Evolutionary conservation across 177 flowering plant species (phyloP).

Genomic region (Telopea speciosissima): DNA sequence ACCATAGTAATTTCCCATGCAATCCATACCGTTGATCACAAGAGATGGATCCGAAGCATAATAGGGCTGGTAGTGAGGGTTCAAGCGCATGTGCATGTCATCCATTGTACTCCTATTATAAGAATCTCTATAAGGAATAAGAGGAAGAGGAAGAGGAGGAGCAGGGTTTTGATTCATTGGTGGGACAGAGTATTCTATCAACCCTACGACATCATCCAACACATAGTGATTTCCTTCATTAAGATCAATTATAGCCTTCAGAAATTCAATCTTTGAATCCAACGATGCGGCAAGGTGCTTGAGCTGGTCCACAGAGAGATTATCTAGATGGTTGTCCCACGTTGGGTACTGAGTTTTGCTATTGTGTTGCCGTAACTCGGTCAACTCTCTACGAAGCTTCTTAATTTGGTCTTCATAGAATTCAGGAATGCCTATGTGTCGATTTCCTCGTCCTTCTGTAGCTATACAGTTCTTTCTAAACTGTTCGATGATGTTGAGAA

Average conservation of each 20-base stretch:
- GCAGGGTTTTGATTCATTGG: no score
- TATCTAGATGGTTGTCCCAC: conserved; percentile 16
- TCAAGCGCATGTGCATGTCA: no score
- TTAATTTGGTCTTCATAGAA: conserved; percentile 4
- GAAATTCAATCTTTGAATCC: conserved; percentile 3
- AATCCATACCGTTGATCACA: no score
- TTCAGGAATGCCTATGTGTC: background rate
- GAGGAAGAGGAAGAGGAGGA: no score
- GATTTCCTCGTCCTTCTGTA: background rate
- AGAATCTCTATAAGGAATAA: no score
- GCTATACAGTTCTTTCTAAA: background rate
- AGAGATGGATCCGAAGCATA: no score
- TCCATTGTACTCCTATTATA: no score
- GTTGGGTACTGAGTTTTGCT: background rate
- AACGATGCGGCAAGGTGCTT: background rate
- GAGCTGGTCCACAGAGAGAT: conserved; percentile 3
- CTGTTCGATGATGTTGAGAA: conserved; percentile 9
- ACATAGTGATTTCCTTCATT: background rate
- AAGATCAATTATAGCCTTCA: background rate
- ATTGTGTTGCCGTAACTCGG: conserved; percentile 3
- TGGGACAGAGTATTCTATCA: background rate
- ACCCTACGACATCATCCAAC: no score
- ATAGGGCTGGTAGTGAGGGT: no score
- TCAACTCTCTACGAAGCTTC: conserved; percentile 10
- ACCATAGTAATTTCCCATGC: no score